Conservation (phyloP, 176 grass and related monocot genomes). For the Eleusine coracana region DNA sequence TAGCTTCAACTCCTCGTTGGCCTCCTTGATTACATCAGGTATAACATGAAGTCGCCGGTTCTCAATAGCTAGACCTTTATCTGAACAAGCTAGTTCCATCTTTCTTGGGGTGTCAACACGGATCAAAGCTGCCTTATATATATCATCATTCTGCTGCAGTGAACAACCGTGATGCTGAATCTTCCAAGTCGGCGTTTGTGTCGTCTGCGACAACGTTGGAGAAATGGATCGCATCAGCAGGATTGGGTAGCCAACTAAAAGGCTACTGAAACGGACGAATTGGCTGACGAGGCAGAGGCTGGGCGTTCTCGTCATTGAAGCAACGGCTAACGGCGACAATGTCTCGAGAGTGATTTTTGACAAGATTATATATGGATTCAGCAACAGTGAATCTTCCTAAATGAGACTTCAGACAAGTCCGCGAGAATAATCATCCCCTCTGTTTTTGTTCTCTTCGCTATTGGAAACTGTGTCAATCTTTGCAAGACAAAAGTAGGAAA, state of each 20-base stretch:
- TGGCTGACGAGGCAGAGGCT: background rate
- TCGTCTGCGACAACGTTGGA: constrained; percentile 79
- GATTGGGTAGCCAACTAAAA: constrained; percentile 75
- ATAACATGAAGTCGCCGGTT: background rate
- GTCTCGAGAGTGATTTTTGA: background rate
- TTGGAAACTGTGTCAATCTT: background rate
- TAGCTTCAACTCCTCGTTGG: constrained; percentile 83
- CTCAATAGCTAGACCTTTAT: background rate
- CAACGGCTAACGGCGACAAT: background rate
- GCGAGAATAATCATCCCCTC: background rate
- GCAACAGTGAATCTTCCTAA: constrained; percentile 26
- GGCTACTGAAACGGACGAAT: constrained; percentile 49
- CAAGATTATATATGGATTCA: background rate
- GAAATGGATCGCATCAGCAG: constrained; percentile 79
- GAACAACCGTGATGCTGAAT: constrained; percentile 63
- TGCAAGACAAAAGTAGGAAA: background rate
- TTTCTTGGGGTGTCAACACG: background rate
- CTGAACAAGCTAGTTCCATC: no score
- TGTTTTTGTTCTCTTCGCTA: background rate
- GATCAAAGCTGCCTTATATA: background rate
- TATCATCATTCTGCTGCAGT: constrained; percentile 51
- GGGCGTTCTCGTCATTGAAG: constrained; percentile 20
- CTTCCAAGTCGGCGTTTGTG: constrained; percentile 82
- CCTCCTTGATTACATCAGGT: constrained; percentile 79
- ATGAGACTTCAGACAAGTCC: background rate